A percentile compares a stretch with the other conserved stretches of the same genome.
These are phyloP conservation scores for Zygoascus hellenicus DNA, from an alignment of 1,139 yeast species.

Conservation along the genomic window DNA sequence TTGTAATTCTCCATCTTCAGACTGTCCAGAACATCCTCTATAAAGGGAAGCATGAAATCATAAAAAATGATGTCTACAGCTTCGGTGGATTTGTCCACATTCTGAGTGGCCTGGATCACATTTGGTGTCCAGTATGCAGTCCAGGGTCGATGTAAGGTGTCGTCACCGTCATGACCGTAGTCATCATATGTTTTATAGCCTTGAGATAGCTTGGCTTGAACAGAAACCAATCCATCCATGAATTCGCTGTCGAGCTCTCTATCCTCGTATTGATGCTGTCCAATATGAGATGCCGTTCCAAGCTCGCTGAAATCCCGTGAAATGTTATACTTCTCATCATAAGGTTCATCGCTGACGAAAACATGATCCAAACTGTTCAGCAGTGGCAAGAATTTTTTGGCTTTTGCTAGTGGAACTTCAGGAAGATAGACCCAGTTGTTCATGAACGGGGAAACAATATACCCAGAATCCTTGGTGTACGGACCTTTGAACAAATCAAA, in stretches of 20 bases:
- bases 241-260: slow-evolving; percentile 5
- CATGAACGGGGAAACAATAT: slow-evolving; percentile 78
- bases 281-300: slow-evolving; percentile 19
- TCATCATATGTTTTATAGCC: slow-evolving; percentile 86
- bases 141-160: slow-evolving; percentile 67
- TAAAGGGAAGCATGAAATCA: slow-evolving; percentile 62
- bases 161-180: slow-evolving; percentile 81
- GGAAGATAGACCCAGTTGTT: slow-evolving; percentile 67
- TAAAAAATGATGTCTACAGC: slow-evolving; percentile 69
- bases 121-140: slow-evolving; percentile 62
- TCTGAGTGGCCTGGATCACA: slow-evolving; percentile 52
- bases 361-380: slow-evolving; percentile 41
- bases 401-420: slow-evolving; percentile 46
- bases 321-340: slow-evolving; percentile 12
- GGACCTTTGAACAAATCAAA: slow-evolving; percentile 85
- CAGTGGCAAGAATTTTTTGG: slow-evolving; percentile 42
- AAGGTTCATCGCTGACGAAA: neutral
- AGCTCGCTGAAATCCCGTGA: slow-evolving; percentile 19
- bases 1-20: slow-evolving; percentile 16
- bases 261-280: slow-evolving; percentile 2
- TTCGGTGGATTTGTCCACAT: slow-evolving; percentile 28
- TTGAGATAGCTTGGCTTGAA: slow-evolving; percentile 26
- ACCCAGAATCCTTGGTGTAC: slow-evolving; percentile 75
- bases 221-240: slow-evolving; percentile 7
- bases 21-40: slow-evolving; percentile 51